Evolutionary conservation across 371 early-diverging fungal species (phyloP).

Genomic region (Entomophthora muscae): DNA sequence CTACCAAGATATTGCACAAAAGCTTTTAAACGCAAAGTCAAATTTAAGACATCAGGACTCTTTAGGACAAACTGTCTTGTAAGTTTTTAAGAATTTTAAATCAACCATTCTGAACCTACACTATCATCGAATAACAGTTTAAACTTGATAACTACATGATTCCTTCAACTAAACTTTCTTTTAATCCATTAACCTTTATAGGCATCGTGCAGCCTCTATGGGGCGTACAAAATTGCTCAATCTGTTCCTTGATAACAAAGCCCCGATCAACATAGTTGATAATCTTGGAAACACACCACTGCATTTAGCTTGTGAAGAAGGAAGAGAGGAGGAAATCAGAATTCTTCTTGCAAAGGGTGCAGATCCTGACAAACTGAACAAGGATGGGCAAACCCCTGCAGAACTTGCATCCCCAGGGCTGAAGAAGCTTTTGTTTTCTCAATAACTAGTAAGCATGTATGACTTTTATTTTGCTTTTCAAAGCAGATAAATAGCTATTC

Average conservation of each 20-base stretch:
- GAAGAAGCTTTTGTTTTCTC: slow-evolving; percentile 2
- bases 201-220: background rate
- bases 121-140: no score
- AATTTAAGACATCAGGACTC: background rate
- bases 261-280: background rate
- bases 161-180: background rate
- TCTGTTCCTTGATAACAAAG: background rate
- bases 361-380: slow-evolving; percentile 10
- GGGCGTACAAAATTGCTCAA: background rate
- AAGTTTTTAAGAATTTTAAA: background rate
- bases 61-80: background rate
- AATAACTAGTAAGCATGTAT: no score
- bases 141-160: background rate
- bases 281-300: background rate
- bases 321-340: background rate
- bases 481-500: no score
- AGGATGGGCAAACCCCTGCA: slow-evolving; percentile 9
- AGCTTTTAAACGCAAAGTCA: background rate
- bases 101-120: no score
- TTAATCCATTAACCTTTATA: background rate
- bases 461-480: no score
- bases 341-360: slow-evolving; percentile 10
- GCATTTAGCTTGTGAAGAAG: slow-evolving; percentile 13
- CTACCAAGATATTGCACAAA: background rate
- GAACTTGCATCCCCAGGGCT: slow-evolving; percentile 9